Evolutionary conservation across 305 asterid species (phyloP).

Genomic region (Ilex paraguariensis): DNA sequence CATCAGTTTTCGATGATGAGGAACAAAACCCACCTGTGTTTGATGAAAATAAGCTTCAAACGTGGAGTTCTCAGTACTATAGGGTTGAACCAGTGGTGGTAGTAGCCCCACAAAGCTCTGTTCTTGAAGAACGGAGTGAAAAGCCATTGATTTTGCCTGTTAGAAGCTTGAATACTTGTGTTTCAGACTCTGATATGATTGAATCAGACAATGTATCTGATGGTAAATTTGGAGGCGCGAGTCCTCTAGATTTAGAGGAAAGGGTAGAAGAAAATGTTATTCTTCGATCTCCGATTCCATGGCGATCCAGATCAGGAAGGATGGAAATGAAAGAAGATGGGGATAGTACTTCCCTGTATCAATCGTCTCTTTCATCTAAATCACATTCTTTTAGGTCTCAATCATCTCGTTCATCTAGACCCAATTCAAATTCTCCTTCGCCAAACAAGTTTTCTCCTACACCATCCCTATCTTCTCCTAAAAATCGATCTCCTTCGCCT

Average conservation of each 20-base stretch:
- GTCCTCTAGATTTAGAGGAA: neutral
- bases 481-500: neutral
- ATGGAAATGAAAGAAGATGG: neutral
- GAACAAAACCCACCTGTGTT: neutral
- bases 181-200: neutral
- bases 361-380: neutral
- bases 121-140: neutral
- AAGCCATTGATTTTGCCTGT: neutral
- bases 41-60: neutral
- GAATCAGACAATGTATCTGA: neutral
- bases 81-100: neutral
- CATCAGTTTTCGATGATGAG: neutral
- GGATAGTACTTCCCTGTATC: neutral
- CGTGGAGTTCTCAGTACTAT: neutral
- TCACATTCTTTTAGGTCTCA: neutral
- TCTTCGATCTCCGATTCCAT: neutral
- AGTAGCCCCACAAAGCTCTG: neutral
- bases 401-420: neutral
- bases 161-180: neutral
- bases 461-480: neutral
- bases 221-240: neutral
- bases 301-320: neutral
- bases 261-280: neutral
- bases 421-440: neutral
- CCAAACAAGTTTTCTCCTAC: neutral